Evolutionary conservation across 257 asterid genomes (phyloP).

Genomic region (Nicotiana paniculata): DNA sequence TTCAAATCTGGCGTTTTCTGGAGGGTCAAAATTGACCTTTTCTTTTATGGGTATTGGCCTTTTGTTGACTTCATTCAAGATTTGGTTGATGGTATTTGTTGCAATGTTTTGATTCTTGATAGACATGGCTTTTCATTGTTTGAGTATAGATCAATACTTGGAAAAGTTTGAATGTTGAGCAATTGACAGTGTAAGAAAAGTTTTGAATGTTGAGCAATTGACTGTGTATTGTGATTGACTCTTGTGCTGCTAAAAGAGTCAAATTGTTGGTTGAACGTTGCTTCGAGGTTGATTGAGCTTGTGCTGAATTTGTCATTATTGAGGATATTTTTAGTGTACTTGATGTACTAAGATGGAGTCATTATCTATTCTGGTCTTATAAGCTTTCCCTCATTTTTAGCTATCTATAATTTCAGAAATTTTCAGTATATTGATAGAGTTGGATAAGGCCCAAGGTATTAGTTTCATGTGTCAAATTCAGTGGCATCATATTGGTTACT

Average conservation of each 20-base stretch:
- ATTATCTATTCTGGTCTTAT: neutral
- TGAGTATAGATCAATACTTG: neutral
- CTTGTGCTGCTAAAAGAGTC: neutral
- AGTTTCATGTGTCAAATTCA: neutral
- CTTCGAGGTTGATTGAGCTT: neutral
- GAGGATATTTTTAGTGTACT: neutral
- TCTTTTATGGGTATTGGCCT: neutral
- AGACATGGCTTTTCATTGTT: neutral
- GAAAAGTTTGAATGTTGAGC: neutral
- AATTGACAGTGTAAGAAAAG: neutral
- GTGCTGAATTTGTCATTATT: neutral
- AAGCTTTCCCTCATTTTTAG: neutral
- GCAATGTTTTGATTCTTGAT: neutral
- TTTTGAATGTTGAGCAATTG: neutral
- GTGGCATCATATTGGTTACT: neutral
- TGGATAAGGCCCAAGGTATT: neutral
- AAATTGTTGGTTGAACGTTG: neutral
- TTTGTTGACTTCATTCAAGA: conserved; percentile 7
- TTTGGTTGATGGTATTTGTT: conserved; percentile 1
- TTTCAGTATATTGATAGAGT: neutral
- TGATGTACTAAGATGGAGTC: conserved; percentile 1
- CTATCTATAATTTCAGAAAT: neutral
- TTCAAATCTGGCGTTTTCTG: conserved; percentile 39
- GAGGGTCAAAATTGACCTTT: neutral
- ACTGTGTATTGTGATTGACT: neutral